Evolutionary conservation across 148 eudicot genomes (phyloP).

Genomic region (Drosera capensis): DNA sequence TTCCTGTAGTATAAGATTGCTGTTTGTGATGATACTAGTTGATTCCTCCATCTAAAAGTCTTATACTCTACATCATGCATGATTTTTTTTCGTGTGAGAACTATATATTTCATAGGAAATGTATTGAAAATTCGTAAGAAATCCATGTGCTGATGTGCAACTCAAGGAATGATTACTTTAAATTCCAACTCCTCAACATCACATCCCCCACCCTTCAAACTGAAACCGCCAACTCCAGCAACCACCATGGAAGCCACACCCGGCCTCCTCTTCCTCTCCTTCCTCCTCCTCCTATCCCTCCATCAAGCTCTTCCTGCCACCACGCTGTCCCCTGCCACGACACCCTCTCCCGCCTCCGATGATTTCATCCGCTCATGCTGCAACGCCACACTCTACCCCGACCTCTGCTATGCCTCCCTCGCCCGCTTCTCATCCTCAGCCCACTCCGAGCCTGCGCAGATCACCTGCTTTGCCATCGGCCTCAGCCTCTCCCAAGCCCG

Average conservation of each 20-base stretch:
- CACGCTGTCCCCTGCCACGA: constrained; percentile 2
- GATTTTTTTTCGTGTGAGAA: no score
- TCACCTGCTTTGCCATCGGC: constrained; percentile 47
- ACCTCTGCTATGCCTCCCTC: constrained; percentile 53
- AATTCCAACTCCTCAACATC: no score
- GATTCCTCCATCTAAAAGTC: no score
- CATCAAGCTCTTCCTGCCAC: no score
- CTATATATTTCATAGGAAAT: no score
- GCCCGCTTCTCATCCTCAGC: constrained; percentile 38
- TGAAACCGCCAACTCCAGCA: background rate
- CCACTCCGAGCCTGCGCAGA: constrained; percentile 36
- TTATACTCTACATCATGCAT: no score
- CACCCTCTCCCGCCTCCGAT: constrained; percentile 4
- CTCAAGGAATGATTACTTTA: no score
- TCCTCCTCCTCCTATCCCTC: constrained; percentile 2
- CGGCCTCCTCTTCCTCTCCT: constrained; percentile 6
- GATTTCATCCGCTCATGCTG: constrained; percentile 62
- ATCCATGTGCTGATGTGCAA: no score
- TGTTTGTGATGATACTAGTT: no score
- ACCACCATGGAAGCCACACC: background rate
- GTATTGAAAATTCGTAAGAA: no score
- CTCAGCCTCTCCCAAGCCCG: constrained; percentile 37
- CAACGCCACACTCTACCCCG: constrained; percentile 52
- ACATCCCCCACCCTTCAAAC: no score
- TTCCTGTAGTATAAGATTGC: no score